Conservation (phyloP, 2,329 filamentous ascomycete species). For the Cytospora chrysosperma region DNA sequence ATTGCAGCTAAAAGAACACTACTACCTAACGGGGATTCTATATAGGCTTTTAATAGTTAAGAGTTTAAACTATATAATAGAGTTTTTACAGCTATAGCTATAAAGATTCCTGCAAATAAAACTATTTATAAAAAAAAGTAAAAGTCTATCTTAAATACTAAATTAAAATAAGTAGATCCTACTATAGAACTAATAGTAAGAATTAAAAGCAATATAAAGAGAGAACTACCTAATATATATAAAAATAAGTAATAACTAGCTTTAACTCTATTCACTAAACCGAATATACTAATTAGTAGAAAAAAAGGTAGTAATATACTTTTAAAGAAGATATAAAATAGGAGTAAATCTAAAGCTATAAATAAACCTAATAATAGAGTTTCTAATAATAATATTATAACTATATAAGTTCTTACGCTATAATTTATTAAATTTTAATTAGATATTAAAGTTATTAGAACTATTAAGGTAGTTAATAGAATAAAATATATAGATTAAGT, state of each 20-base stretch:
- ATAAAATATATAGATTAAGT: slow-evolving; percentile 27
- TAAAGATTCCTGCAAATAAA: slow-evolving; percentile 1
- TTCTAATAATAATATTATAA: slow-evolving; percentile 23
- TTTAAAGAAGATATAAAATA: slow-evolving; percentile 8
- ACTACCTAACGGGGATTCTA: neutral
- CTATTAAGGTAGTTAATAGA: slow-evolving; percentile 13
- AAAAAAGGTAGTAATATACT: neutral
- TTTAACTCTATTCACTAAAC: slow-evolving; percentile 1
- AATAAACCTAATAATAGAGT: slow-evolving; percentile 10
- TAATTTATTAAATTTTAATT: slow-evolving; percentile 14
- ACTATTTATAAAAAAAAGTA: neutral
- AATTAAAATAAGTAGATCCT: neutral
- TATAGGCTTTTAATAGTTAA: neutral
- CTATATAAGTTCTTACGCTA: slow-evolving; percentile 2
- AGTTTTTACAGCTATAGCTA: slow-evolving; percentile 5
- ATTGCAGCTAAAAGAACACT: neutral
- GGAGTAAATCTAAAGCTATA: slow-evolving; percentile 13
- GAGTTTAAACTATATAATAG: neutral
- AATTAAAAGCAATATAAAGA: slow-evolving; percentile 3
- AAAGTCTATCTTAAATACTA: neutral
- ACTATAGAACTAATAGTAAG: slow-evolving; percentile 1
- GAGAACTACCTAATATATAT: slow-evolving; percentile 3
- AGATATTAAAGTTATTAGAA: slow-evolving; percentile 13
- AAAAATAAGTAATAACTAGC: slow-evolving; percentile 8
- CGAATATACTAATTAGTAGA: slow-evolving; percentile 27